Evolutionary conservation across 345 rosid species (phyloP).

Genomic region (Salix arbutifolia): DNA sequence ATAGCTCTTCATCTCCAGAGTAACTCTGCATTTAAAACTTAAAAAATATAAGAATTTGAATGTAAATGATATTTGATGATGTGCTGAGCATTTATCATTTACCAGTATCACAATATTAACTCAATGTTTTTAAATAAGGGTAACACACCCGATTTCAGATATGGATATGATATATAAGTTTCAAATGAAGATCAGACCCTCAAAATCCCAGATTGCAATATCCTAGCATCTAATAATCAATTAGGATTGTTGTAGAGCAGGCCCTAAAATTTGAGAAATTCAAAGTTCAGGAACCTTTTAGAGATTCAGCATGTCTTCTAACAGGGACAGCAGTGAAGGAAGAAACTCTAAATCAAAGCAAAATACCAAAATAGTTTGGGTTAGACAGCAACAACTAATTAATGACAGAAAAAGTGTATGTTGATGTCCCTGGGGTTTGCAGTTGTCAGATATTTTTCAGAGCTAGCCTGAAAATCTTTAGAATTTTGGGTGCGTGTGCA

Average conservation of each 20-base stretch:
- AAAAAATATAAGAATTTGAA: not conserved
- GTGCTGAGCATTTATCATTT: not conserved
- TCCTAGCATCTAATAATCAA: not conserved
- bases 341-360: not conserved
- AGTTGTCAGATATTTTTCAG: not conserved
- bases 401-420: not conserved
- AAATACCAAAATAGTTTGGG: not conserved
- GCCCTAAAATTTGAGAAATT: not conserved
- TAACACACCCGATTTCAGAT: not conserved
- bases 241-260: not conserved
- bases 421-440: not conserved
- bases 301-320: not conserved
- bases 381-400: not conserved
- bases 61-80: not conserved
- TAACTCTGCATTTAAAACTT: constrained; percentile 53
- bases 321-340: not conserved
- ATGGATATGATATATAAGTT: too few species aligned
- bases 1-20: constrained; percentile 86
- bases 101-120: not conserved
- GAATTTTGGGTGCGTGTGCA: too few species aligned
- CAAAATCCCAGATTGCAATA: not conserved
- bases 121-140: not conserved
- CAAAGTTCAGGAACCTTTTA: not conserved
- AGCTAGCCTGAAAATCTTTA: too few species aligned
- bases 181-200: too few species aligned